These are phyloP conservation scores for Aspergillus unguis DNA, from an alignment of 2,329 filamentous ascomycete species.

Conservation along the genomic window DNA sequence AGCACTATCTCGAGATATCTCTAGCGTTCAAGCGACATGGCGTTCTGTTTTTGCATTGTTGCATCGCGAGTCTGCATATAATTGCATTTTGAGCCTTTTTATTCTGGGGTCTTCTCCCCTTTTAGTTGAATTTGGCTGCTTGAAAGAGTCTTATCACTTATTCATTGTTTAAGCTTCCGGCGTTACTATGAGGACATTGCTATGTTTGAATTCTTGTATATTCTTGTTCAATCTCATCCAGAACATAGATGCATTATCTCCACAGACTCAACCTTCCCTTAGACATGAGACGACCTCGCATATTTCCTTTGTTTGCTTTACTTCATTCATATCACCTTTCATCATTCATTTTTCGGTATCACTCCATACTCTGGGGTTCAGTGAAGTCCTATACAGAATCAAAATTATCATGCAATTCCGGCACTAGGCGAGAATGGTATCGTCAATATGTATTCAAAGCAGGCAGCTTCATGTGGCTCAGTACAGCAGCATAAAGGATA, in stretches of 20 bases:
- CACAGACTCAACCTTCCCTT: background rate
- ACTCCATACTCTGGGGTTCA: background rate
- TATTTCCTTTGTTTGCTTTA: constrained; percentile 13
- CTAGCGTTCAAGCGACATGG: constrained; percentile 22
- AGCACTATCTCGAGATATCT: constrained; percentile 27
- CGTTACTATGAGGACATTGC: background rate
- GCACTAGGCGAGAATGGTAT: background rate
- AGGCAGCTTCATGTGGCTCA: background rate
- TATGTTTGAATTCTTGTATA: background rate
- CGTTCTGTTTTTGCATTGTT: constrained; percentile 12
- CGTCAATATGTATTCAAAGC: background rate
- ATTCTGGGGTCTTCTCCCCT: constrained; percentile 1
- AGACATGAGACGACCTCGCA: constrained; percentile 1
- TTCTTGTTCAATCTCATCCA: background rate
- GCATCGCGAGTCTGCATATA: background rate
- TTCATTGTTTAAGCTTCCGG: background rate
- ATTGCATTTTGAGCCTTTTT: background rate
- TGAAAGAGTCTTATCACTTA: background rate
- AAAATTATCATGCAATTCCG: too few relatives aligned
- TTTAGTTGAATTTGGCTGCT: background rate
- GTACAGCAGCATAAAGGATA: background rate
- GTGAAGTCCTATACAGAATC: background rate
- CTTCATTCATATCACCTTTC: background rate
- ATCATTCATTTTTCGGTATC: background rate
- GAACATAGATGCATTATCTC: constrained; percentile 4